phyloP scores from a whole-genome alignment of 805 yeast genomes.

The Saccharomycopsis oosterbeekiorum region DNA sequence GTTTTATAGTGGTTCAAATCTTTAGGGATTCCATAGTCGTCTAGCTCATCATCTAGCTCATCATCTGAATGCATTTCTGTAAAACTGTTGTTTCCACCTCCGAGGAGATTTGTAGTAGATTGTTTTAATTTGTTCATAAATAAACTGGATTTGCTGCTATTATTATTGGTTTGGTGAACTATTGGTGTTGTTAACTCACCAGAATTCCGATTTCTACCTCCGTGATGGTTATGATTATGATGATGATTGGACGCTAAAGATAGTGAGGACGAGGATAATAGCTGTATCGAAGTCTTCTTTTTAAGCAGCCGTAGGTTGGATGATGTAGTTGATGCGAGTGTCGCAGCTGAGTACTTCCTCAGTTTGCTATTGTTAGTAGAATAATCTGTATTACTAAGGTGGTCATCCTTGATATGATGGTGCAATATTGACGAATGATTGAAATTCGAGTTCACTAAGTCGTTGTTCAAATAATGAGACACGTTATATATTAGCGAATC shows the following conservation, averaged over 20 bases:
- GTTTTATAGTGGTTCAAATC: background rate
- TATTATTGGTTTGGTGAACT: background rate
- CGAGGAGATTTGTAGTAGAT: background rate
- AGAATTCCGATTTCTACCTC: background rate
- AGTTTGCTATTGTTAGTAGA: background rate
- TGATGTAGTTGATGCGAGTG: background rate
- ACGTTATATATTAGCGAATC: slow-evolving; percentile 2
- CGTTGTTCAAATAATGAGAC: slow-evolving; percentile 9
- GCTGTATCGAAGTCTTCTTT: background rate
- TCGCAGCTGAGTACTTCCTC: background rate
- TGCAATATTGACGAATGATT: slow-evolving; percentile 9
- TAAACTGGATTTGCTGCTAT: background rate
- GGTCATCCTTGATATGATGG: background rate
- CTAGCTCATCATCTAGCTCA: background rate
- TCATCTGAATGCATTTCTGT: background rate
- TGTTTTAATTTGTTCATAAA: background rate
- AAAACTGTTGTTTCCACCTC: background rate
- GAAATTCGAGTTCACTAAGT: slow-evolving; percentile 12
- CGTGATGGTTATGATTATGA: background rate
- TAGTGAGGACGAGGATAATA: background rate
- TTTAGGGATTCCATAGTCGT: background rate
- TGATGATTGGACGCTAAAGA: background rate
- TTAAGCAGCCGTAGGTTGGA: background rate
- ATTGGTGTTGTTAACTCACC: background rate
- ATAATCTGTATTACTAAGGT: background rate